Evolutionary conservation across 2,329 filamentous ascomycete genomes (phyloP), one percentile per base, ranked within the genome.

Genomic region (Sclerotiophoma versabilis): DNA sequence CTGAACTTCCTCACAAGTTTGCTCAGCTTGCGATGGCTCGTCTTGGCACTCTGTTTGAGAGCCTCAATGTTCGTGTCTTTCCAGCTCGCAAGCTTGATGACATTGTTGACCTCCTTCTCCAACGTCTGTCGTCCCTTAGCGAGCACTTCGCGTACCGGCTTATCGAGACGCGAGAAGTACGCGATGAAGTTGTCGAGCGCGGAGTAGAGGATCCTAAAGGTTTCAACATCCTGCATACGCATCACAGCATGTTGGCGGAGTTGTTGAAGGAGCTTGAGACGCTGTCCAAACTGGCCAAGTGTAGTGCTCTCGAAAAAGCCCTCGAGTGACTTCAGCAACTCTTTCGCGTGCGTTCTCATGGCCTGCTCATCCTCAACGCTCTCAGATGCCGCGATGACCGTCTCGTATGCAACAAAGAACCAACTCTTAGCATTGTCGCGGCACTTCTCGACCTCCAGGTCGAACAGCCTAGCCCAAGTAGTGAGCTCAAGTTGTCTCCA

Each of bases 381-480:
- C 48, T 91, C 80, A 0, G 93, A 89, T 9, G 87, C 88, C 3
- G 87, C 88, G 63, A 99, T 84, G 34, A 96, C 85, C 4, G 89
- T 91, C 74, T 98, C 92, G 68, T 97, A 99, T 1, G 93, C 92
- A 55, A 98, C 84, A 66, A 97, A 99, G 88, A 93, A 99, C 95
- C 95, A 99, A 14, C 89, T 88, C 65, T 87, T 88, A 2, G 93
- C 92, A 68, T 92, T 88, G 42, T 91, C 84, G 19, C 87, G 81
- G 64, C 88, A 92, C 65, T 89, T 92, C 47, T 85, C 82, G 30
- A 87, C 83, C 74, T 99, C 95, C 72, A 90, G 86, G 63, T 96
- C 91, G 56, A 99, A 89, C 3, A 99, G 76, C 34, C 88, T 90
- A 29, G 90, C 87, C 95, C 95, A 99, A 0, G 93, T 97, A 0